phyloP scores from a whole-genome alignment of 2,329 filamentous ascomycete genomes.

The Monosporascus sp. region DNA sequence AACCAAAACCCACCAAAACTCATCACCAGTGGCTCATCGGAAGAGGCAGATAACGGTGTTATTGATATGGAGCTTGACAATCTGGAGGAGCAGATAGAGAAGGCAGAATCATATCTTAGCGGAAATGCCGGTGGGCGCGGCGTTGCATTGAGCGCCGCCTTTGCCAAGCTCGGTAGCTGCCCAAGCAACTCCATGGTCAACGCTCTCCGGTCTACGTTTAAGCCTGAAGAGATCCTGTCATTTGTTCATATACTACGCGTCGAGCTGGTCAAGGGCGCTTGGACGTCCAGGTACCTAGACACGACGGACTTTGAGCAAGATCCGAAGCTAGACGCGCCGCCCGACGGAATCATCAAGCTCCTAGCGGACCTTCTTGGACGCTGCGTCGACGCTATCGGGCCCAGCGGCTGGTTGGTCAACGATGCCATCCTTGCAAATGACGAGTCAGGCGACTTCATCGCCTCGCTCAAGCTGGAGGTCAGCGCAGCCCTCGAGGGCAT shows the following conservation, averaged over 20 bases:
- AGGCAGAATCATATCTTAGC: constrained; percentile 62
- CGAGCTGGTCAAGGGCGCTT: constrained; percentile 69
- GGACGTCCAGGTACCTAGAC: constrained; percentile 69
- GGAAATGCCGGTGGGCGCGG: constrained; percentile 59
- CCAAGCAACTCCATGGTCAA: constrained; percentile 55
- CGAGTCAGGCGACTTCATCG: constrained; percentile 59
- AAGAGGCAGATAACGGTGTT: constrained; percentile 27
- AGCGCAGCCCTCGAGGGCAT: constrained; percentile 67
- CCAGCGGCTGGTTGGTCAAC: constrained; percentile 68
- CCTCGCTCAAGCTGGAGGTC: constrained; percentile 62
- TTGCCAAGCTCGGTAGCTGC: constrained; percentile 65
- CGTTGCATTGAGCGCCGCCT: constrained; percentile 60
- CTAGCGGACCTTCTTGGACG: constrained; percentile 67
- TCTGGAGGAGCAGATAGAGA: constrained; percentile 60
- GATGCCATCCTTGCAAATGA: constrained; percentile 48
- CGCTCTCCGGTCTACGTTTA: constrained; percentile 58
- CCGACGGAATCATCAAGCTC: constrained; percentile 64
- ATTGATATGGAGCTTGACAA: constrained; percentile 53
- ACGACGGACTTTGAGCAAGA: constrained; percentile 42
- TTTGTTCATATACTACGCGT: constrained; percentile 68
- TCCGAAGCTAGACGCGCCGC: constrained; percentile 44
- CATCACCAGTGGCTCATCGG: constrained; percentile 22
- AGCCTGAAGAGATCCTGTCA: constrained; percentile 63
- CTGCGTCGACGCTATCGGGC: constrained; percentile 70
- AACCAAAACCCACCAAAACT: constrained; percentile 27